Evolutionary conservation across 805 yeast genomes (phyloP), one percentile per base, ranked within the genome.

Genomic region (Vanderwaltozyma tropicalis): DNA sequence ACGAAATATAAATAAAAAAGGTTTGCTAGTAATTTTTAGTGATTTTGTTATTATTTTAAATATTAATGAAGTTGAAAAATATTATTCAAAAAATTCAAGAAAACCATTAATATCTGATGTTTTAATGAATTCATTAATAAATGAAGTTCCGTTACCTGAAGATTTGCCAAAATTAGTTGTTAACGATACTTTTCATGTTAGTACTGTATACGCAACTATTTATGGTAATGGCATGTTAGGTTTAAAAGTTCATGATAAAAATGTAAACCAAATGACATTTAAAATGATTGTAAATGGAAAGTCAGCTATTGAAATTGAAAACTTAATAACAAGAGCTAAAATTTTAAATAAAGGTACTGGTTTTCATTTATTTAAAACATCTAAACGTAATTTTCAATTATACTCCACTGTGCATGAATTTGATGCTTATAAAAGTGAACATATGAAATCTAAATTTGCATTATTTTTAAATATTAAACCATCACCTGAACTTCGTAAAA

Each of bases 81-180:
- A 55, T 29, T 47, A 54, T 34, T 38, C 42, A 13, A 9, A 18
- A 5, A 16, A 10, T 15, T 22, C 37, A 2, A 37, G 36, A 2
- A 46, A 53, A 28, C 81, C 89, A 2, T 69, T 80, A 3, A 66
- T 82, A 12, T 71, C 95, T 0, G 95, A 87, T 55, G 69, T 85
- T 34, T 62, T 88, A 41, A 85, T 87, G 94, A 94, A 88, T 51
- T 85, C 96, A 0, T 66, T 88, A 52, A 74, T 83, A 22, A 89
- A 88, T 54, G 94, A 85, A 49, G 79, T 78, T 20, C 92, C 95
- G 0, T 67, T 88, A 30, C 63, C 64, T 61, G 71, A 39, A 46
- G 65, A 71, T 28, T 60, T 87, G 14, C 96, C 96, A 0, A 63
- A 66, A 22, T 66, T 89, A 66, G 64, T 62, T 41, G 95, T 88